phyloP scores from a whole-genome alignment of 768 basidiomycete genomes.

The Termitomyces sp. region DNA sequence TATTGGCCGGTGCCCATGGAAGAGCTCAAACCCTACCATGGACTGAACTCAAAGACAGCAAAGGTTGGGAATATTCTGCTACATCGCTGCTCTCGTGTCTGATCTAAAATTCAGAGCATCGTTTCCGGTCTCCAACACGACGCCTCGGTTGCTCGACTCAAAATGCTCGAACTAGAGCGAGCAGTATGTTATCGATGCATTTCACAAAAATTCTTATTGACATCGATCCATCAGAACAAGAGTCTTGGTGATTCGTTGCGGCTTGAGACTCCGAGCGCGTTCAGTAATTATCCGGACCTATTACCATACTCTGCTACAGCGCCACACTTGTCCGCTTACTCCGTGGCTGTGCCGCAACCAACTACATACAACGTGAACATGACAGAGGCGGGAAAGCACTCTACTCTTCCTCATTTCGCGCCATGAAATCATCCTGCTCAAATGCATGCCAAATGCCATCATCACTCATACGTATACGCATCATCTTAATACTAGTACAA shows the following conservation, averaged over 20 bases:
- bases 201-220: background rate
- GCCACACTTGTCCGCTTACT: background rate
- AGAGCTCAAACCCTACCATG: conserved; percentile 57
- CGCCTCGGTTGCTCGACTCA: conserved; percentile 49
- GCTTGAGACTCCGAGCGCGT: background rate
- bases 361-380: background rate
- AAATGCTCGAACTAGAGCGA: conserved; percentile 64
- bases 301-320: background rate
- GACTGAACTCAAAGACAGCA: conserved; percentile 72
- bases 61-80: conserved; percentile 37
- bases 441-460: background rate
- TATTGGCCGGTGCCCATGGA: conserved; percentile 52
- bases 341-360: background rate
- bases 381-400: background rate
- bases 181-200: conserved; percentile 39
- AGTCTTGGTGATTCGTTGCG: conserved; percentile 19
- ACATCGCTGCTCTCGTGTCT: background rate
- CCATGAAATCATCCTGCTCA: background rate
- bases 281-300: background rate
- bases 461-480: background rate
- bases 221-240: conserved; percentile 19
- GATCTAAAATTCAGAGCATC: conserved; percentile 48
- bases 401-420: background rate
- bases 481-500: background rate
- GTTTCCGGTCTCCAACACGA: conserved; percentile 68